Conservation (phyloP, 2,329 filamentous ascomycete genomes). For the Fusarium sp. region DNA sequence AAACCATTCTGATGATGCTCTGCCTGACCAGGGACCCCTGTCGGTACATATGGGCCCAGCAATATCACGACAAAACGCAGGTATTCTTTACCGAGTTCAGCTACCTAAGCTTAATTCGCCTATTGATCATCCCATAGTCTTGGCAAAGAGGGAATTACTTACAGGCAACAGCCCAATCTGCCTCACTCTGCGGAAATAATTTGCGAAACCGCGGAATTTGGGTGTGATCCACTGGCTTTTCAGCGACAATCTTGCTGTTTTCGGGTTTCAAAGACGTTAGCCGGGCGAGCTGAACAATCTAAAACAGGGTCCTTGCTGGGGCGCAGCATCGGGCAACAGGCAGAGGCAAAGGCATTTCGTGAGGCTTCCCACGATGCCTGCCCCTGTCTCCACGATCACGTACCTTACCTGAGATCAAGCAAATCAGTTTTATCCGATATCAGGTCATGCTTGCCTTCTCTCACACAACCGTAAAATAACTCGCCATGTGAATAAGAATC, state of each 20-base stretch:
- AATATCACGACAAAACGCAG: rapidly evolving
- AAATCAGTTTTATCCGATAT: background rate
- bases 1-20: background rate
- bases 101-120: background rate
- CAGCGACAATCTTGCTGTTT: conserved; percentile 35
- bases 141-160: conserved; percentile 19
- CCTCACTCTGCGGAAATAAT: conserved; percentile 24
- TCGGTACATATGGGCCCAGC: background rate
- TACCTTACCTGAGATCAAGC: background rate
- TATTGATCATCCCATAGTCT: background rate
- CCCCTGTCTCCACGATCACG: background rate
- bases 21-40: conserved; percentile 2
- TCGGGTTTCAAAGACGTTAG: conserved; percentile 14
- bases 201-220: conserved; percentile 27
- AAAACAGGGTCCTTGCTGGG: conserved; percentile 22
- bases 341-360: conserved; percentile 20
- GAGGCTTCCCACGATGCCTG: conserved; percentile 17
- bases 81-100: conserved; percentile 1
- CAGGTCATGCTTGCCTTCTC: background rate
- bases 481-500: conserved; percentile 11
- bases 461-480: background rate
- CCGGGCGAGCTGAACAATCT: conserved; percentile 30
- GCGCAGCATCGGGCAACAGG: conserved; percentile 36
- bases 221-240: background rate
- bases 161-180: conserved; percentile 24